A percentile compares a stretch with the other conserved stretches of the same genome.
phyloP scores from a whole-genome alignment of 495 filamentous ascomycete genomes.

The Sphaerosporella brunnea region DNA sequence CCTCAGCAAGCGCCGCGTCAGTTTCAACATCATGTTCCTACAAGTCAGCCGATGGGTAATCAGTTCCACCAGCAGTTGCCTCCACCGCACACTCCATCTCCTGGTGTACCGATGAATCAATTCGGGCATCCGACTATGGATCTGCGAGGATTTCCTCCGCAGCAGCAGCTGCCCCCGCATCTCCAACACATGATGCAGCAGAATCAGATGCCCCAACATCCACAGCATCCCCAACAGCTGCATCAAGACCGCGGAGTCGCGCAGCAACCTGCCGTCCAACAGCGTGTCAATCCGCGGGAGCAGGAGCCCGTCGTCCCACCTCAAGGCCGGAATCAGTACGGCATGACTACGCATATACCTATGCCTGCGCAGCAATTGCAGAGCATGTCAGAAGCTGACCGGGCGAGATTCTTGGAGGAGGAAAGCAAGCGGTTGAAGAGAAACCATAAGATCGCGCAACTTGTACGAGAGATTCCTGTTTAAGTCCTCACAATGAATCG shows the following conservation, averaged over 20 bases:
- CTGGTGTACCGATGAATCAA: conserved; percentile 1
- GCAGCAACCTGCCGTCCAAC: conserved; percentile 42
- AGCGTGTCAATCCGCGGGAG: conserved; percentile 59
- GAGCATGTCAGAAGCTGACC: conserved; percentile 31
- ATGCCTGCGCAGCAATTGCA: conserved; percentile 63
- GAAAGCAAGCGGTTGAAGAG: conserved; percentile 91
- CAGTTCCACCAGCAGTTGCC: conserved; percentile 15
- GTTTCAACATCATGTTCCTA: conserved; percentile 14
- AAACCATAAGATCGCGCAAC: conserved; percentile 90
- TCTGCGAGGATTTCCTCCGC: conserved; percentile 9
- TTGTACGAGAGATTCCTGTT: conserved; percentile 26
- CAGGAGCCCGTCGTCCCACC: conserved; percentile 55
- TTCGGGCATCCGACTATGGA: conserved; percentile 6
- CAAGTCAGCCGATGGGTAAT: conserved; percentile 9
- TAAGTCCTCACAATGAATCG: neutral
- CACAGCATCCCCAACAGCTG: conserved; percentile 29
- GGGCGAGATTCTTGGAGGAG: conserved; percentile 61
- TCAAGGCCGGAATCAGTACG: conserved; percentile 75
- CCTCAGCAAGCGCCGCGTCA: conserved; percentile 18
- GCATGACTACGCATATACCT: conserved; percentile 95
- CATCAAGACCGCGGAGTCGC: conserved; percentile 6
- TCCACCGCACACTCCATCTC: conserved; percentile 12
- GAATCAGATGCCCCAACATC: conserved; percentile 25
- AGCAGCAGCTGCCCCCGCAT: conserved; percentile 9
- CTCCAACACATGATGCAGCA: conserved; percentile 26